Evolutionary conservation across 257 asterid species (phyloP).

Genomic region (Rhazya stricta): DNA sequence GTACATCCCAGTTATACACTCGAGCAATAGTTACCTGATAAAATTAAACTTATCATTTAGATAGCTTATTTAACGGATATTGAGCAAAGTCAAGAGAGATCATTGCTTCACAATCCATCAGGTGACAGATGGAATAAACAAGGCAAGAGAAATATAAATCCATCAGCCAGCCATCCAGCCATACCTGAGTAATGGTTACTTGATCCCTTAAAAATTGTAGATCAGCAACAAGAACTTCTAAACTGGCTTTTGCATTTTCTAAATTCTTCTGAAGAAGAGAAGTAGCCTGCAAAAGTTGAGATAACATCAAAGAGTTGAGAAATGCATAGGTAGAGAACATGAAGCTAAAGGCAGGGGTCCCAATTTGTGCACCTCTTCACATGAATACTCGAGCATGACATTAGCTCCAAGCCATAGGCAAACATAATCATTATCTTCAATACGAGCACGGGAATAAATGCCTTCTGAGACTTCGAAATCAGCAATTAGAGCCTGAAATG

Average conservation of each 20-base stretch:
- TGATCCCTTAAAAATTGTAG: conserved; percentile 86
- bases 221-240: conserved; percentile 85
- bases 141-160: not conserved
- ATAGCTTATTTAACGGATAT: not conserved
- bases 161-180: too few species aligned
- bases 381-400: conserved; percentile 90
- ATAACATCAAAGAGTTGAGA: conserved; percentile 10
- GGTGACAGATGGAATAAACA: not conserved
- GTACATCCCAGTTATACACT: conserved; percentile 90
- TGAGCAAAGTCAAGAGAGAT: not conserved
- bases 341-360: conserved; percentile 12
- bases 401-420: conserved; percentile 98
- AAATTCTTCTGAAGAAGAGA: conserved; percentile 67
- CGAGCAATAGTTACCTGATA: conserved; percentile 86
- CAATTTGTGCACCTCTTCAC: conserved; percentile 58
- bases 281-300: conserved; percentile 51
- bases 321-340: not conserved
- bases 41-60: conserved; percentile 1
- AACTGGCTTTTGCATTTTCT: conserved; percentile 87
- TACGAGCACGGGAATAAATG: conserved; percentile 75
- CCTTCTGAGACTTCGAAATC: conserved; percentile 98
- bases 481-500: conserved; percentile 61
- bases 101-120: not conserved
- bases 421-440: conserved; percentile 70
- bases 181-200: conserved; percentile 86